phyloP scores from a whole-genome alignment of 1,284 basidiomycete genomes.

The Somion occarium region DNA sequence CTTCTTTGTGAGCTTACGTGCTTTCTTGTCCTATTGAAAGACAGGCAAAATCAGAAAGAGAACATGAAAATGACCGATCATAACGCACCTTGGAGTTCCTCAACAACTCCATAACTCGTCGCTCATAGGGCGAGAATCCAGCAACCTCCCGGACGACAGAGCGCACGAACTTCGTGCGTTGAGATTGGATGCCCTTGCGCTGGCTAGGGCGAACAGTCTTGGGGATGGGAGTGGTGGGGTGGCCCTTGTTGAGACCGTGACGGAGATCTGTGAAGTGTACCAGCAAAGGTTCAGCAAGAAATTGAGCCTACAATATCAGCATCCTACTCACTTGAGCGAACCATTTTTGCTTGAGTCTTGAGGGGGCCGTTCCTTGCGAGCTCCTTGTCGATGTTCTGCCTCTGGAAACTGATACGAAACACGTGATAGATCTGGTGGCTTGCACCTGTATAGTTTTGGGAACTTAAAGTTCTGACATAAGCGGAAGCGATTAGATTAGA shows the following conservation, averaged over 20 bases:
- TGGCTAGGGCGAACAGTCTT: slow-evolving; percentile 81
- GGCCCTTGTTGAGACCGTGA: slow-evolving; percentile 89
- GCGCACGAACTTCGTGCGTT: slow-evolving; percentile 88
- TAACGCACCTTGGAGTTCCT: slow-evolving; percentile 92
- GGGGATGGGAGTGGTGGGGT: slow-evolving; percentile 85
- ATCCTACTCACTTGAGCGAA: slow-evolving; percentile 59
- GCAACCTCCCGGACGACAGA: slow-evolving; percentile 92
- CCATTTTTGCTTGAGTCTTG: slow-evolving; percentile 67
- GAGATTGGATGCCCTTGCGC: slow-evolving; percentile 87
- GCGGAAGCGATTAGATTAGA: neutral
- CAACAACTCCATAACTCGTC: slow-evolving; percentile 97
- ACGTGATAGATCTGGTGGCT: slow-evolving; percentile 31
- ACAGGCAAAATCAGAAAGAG: neutral
- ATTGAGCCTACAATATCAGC: neutral
- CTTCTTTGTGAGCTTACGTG: slow-evolving; percentile 97
- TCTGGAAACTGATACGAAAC: slow-evolving; percentile 11
- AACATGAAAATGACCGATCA: neutral
- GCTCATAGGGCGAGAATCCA: slow-evolving; percentile 98
- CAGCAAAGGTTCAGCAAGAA: neutral
- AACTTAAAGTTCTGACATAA: neutral
- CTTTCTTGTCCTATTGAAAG: slow-evolving; percentile 84
- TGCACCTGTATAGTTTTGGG: slow-evolving; percentile 40
- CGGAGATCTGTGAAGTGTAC: slow-evolving; percentile 67
- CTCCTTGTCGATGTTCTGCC: slow-evolving; percentile 16
- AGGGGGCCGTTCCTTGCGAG: slow-evolving; percentile 35